Percentiles rank a stretch among this genome's conserved stretches.
These are phyloP conservation scores for Gracilaria gracilis DNA, from an alignment of 23 red algal species.

Conservation along the genomic window DNA sequence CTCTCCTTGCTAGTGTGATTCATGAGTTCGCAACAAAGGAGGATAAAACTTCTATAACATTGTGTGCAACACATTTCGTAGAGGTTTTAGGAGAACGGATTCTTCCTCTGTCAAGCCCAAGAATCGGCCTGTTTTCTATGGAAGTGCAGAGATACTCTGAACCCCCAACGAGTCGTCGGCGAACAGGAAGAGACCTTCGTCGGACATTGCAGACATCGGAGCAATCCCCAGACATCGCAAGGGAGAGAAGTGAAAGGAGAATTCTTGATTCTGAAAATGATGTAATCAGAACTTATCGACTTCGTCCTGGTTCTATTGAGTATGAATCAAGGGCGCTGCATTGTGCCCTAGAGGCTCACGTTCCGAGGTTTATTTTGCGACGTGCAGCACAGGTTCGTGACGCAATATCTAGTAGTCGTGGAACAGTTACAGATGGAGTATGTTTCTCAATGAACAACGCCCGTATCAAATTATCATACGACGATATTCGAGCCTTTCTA, in stretches of 20 bases:
- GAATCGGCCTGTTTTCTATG: constrained; percentile 63
- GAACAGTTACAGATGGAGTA: background rate
- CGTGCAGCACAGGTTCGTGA: constrained; percentile 49
- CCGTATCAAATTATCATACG: background rate
- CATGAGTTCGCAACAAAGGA: background rate
- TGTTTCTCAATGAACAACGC: background rate
- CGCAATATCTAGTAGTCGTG: background rate
- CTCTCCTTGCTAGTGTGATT: constrained; percentile 36
- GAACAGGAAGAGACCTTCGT: background rate
- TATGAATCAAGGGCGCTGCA: constrained; percentile 65
- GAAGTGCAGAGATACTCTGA: constrained; percentile 33
- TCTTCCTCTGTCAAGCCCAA: constrained; percentile 46
- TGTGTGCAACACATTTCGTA: constrained; percentile 61
- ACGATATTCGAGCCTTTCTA: constrained; percentile 1
- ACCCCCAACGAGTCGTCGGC: background rate
- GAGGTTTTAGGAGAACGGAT: constrained; percentile 56
- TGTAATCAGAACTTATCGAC: constrained; percentile 44
- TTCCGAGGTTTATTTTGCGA: constrained; percentile 50
- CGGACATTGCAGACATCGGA: too few relatives aligned
- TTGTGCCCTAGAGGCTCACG: constrained; percentile 49
- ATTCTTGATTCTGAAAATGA: background rate
- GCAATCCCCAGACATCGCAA: too few relatives aligned
- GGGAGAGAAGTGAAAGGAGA: background rate
- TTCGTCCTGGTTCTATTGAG: constrained; percentile 41
- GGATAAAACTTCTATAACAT: background rate